phyloP scores from a whole-genome alignment of 1,284 basidiomycete species.

The Cystobasidium sp. region DNA sequence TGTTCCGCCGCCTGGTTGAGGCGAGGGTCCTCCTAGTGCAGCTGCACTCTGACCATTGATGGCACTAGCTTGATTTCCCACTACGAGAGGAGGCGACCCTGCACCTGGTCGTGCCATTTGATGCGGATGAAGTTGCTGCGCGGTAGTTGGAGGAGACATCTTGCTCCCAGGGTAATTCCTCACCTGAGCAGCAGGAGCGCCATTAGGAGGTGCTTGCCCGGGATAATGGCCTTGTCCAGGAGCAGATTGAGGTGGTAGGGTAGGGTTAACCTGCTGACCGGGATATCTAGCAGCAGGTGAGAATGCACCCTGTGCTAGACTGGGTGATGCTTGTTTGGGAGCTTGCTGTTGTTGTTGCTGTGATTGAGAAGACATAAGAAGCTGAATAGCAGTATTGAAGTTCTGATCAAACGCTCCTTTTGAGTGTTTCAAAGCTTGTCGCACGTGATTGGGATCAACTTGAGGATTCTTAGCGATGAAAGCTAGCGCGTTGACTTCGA shows the following conservation, averaged over 20 bases:
- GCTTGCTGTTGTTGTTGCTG: constrained; percentile 6
- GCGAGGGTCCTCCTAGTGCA: background rate
- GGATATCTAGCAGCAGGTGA: constrained; percentile 12
- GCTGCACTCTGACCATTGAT: constrained; percentile 32
- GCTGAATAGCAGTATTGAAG: constrained; percentile 30
- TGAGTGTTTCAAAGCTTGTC: constrained; percentile 39
- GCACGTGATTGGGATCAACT: constrained; percentile 15
- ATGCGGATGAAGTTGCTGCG: constrained; percentile 25
- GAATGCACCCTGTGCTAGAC: background rate
- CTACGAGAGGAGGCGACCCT: background rate
- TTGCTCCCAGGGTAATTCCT: constrained; percentile 15
- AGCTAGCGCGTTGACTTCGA: constrained; percentile 27
- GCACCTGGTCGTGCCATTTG: constrained; percentile 31
- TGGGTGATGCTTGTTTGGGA: background rate
- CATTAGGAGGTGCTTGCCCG: background rate
- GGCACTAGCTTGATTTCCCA: constrained; percentile 7
- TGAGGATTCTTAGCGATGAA: constrained; percentile 35
- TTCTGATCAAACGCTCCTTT: constrained; percentile 26
- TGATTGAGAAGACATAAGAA: constrained; percentile 4
- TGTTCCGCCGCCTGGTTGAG: background rate
- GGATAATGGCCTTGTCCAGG: constrained; percentile 15
- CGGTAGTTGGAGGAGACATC: constrained; percentile 20
- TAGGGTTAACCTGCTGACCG: constrained; percentile 26
- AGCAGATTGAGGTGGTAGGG: background rate
- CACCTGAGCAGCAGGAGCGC: background rate